These are phyloP conservation scores for Emmonsiellopsis sp. DNA, from an alignment of 2,329 filamentous ascomycete species.

Conservation along the genomic window DNA sequence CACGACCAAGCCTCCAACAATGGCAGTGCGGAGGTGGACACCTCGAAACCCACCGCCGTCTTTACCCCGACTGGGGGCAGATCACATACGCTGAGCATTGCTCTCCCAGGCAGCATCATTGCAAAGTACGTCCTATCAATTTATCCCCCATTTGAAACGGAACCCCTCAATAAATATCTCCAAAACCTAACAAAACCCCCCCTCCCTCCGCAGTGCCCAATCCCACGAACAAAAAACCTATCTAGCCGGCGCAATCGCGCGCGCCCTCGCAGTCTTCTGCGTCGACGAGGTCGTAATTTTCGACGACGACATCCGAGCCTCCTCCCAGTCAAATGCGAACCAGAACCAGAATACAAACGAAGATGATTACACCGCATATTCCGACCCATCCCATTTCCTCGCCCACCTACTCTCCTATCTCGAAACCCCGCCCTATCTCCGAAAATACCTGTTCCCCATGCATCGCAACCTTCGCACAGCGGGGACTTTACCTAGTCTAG, in stretches of 20 bases:
- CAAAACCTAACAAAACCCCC: neutral
- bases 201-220: conserved; percentile 43
- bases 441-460: conserved; percentile 63
- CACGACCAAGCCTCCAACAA: conserved; percentile 10
- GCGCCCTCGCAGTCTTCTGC: conserved; percentile 71
- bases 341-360: conserved; percentile 32
- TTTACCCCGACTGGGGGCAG: conserved; percentile 58
- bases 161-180: too few species aligned
- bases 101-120: conserved; percentile 68
- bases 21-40: conserved; percentile 32
- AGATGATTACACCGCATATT: conserved; percentile 54
- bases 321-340: conserved; percentile 9
- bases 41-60: conserved; percentile 58
- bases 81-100: conserved; percentile 66
- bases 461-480: conserved; percentile 69
- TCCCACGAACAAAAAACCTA: conserved; percentile 67
- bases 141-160: neutral
- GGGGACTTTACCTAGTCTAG: conserved; percentile 64
- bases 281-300: conserved; percentile 79
- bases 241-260: conserved; percentile 65
- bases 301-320: conserved; percentile 48
- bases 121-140: conserved; percentile 48
- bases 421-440: conserved; percentile 75
- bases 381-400: conserved; percentile 71
- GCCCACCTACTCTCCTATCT: conserved; percentile 70